Percentiles rank a stretch among this genome's conserved stretches.
phyloP scores from a whole-genome alignment of 768 basidiomycete species.

The Pleurotus giganteus region DNA sequence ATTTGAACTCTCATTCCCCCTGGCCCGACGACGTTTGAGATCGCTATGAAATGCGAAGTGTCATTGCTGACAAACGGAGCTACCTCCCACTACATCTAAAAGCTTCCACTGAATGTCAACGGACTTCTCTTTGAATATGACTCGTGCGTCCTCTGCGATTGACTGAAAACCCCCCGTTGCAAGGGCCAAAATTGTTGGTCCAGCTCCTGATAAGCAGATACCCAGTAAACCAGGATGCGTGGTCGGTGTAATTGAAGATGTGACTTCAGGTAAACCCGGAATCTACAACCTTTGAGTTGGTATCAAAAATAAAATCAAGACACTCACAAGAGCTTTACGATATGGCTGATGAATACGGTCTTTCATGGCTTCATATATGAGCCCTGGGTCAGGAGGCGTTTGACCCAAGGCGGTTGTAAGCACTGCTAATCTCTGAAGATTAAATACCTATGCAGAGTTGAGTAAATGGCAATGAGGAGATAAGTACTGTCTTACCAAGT shows the following conservation, averaged over 20 bases:
- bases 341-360: conserved; percentile 98
- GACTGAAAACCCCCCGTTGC: conserved; percentile 81
- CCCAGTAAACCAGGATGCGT: conserved; percentile 95
- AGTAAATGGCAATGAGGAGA: conserved; percentile 3
- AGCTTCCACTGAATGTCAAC: conserved; percentile 92
- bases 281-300: conserved; percentile 51
- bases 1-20: too few relatives aligned
- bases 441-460: conserved; percentile 73
- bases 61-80: conserved; percentile 24
- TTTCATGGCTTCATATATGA: conserved; percentile 99
- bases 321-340: conserved; percentile 75
- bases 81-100: conserved; percentile 58
- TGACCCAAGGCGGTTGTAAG: conserved; percentile 91
- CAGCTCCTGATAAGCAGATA: conserved; percentile 96
- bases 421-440: conserved; percentile 93
- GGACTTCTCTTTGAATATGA: conserved; percentile 66
- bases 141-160: conserved; percentile 80
- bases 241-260: conserved; percentile 80
- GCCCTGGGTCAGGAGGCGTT: conserved; percentile 87
- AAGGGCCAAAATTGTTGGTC: conserved; percentile 94
- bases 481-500: conserved; percentile 61
- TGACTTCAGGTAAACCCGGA: conserved; percentile 92
- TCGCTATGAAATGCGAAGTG: too few relatives aligned
- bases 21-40: too few relatives aligned
- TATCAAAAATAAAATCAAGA: conserved; percentile 3